Conservation (phyloP, 371 early-diverging fungal species). For the Mucor indicus region DNA sequence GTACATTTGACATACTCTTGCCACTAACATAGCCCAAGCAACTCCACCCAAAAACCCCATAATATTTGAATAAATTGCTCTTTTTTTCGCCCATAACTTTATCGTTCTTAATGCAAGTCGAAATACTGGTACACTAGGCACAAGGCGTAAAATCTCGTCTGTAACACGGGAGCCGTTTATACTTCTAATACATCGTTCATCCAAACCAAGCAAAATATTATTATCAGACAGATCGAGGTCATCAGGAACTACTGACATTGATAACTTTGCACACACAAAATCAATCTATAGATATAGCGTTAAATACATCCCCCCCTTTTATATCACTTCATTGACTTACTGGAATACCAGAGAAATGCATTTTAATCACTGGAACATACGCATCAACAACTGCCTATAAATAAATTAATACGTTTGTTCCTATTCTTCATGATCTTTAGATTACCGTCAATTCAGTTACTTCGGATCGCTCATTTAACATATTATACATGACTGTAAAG, state of each 20-base stretch:
- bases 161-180: slow-evolving; percentile 98
- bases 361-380: slow-evolving; percentile 98
- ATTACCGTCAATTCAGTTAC: slow-evolving; percentile 84
- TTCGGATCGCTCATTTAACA: slow-evolving; percentile 73
- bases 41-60: slow-evolving; percentile 99
- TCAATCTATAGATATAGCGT: slow-evolving; percentile 73
- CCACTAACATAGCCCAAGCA: slow-evolving; percentile 99
- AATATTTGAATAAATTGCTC: slow-evolving; percentile 95
- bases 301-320: background rate
- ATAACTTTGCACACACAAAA: slow-evolving; percentile 88
- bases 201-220: slow-evolving; percentile 82
- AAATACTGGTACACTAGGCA: slow-evolving; percentile 91
- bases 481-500: slow-evolving; percentile 82
- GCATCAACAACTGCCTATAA: slow-evolving; percentile 82
- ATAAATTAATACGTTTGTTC: background rate
- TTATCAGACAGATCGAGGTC: slow-evolving; percentile 85
- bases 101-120: slow-evolving; percentile 93
- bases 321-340: slow-evolving; percentile 36
- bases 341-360: slow-evolving; percentile 85
- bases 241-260: slow-evolving; percentile 72
- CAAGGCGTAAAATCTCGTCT: slow-evolving; percentile 93
- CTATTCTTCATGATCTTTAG: background rate
- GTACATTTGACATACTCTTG: slow-evolving; percentile 96
- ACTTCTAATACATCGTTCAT: slow-evolving; percentile 91
- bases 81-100: slow-evolving; percentile 98